phyloP scores from a whole-genome alignment of 2,329 filamentous ascomycete genomes.

The Cytospora piceicola region DNA sequence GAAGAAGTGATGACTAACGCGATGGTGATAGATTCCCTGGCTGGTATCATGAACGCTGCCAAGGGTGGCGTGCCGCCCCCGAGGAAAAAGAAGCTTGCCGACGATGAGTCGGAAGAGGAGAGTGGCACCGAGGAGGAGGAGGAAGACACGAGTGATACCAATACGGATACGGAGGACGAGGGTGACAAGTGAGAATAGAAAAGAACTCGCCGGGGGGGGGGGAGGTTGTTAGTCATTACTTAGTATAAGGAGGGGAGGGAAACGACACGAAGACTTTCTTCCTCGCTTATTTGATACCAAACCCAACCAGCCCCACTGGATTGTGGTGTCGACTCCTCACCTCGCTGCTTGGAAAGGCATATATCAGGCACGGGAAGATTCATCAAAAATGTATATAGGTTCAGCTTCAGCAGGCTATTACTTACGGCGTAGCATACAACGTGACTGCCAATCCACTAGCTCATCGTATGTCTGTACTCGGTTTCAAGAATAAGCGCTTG shows the following conservation, averaged over 20 bases:
- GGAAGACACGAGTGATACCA: conserved; percentile 68
- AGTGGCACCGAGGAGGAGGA: conserved; percentile 79
- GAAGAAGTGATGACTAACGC: conserved; percentile 37
- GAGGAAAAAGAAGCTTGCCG: conserved; percentile 55
- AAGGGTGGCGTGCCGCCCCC: conserved; percentile 68
- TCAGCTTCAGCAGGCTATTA: too few species aligned
- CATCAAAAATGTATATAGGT: neutral
- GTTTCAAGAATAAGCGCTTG: too few species aligned
- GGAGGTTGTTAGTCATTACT: neutral
- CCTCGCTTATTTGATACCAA: neutral
- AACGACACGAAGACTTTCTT: neutral
- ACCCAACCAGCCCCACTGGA: neutral
- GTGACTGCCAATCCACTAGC: too few species aligned
- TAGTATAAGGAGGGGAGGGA: neutral
- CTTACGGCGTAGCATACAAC: too few species aligned
- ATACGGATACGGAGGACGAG: conserved; percentile 69
- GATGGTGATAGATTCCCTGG: conserved; percentile 71
- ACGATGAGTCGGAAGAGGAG: conserved; percentile 74
- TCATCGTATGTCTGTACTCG: too few species aligned
- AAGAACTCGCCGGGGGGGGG: neutral
- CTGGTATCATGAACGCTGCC: conserved; percentile 86
- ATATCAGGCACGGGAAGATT: neutral
- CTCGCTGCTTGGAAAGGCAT: neutral
- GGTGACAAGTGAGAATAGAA: conserved; percentile 41
- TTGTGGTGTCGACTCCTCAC: neutral